A percentile compares a stretch with the other conserved stretches of the same genome.
phyloP scores from a whole-genome alignment of 1,284 basidiomycete genomes.

The Irpex sp. region DNA sequence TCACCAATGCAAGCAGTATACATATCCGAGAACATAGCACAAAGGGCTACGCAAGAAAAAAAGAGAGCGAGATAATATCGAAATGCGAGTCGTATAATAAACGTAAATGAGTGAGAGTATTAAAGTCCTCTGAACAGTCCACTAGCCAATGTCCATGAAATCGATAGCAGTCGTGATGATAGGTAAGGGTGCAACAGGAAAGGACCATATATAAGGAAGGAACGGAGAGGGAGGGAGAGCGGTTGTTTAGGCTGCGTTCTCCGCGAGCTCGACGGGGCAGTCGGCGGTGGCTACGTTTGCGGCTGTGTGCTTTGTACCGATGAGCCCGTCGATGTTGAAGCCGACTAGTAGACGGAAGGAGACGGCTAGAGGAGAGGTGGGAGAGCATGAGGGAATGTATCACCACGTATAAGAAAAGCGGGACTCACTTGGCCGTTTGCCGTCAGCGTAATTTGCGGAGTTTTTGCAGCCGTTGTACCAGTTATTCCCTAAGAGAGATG shows the following conservation, averaged over 20 bases:
- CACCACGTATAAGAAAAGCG: background rate
- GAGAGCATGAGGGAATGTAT: background rate
- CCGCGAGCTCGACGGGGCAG: constrained; percentile 75
- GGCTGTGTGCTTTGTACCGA: constrained; percentile 47
- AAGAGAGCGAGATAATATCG: background rate
- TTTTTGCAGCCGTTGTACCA: constrained; percentile 82
- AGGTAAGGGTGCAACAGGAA: background rate
- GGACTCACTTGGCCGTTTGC: constrained; percentile 58
- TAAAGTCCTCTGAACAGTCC: constrained; percentile 4
- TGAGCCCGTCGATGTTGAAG: constrained; percentile 70
- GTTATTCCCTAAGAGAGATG: constrained; percentile 50
- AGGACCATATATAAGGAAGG: background rate
- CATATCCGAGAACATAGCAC: background rate
- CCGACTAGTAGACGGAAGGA: constrained; percentile 65
- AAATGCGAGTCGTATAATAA: background rate
- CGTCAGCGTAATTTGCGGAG: constrained; percentile 42
- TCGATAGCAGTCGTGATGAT: background rate
- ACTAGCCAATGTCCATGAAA: constrained; percentile 8
- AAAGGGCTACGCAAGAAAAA: background rate
- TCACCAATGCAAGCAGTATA: background rate
- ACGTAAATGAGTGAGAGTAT: constrained; percentile 7
- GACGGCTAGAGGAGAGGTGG: constrained; percentile 43
- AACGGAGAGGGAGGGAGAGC: background rate
- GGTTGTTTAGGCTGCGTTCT: constrained; percentile 42
- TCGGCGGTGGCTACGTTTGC: constrained; percentile 58